Percentiles rank a stretch among this genome's conserved stretches.
phyloP scores from a whole-genome alignment of 768 basidiomycete genomes.

The Mrakia blollopis region DNA sequence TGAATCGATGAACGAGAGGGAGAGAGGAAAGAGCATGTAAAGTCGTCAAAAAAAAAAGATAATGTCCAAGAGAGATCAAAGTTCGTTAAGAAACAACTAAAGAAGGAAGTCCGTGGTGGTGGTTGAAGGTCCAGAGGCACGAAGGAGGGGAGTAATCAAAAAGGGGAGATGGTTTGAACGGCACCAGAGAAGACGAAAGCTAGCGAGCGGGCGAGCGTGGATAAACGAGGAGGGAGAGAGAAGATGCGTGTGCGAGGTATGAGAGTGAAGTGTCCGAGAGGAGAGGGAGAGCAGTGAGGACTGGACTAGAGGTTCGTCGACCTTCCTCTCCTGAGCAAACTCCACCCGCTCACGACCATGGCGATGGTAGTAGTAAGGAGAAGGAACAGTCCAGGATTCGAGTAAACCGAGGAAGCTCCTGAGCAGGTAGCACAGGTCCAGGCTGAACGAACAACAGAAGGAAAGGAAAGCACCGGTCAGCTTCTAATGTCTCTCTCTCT shows the following conservation, averaged over 20 bases:
- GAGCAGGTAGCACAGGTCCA: slow-evolving; percentile 33
- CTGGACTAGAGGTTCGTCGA: not conserved
- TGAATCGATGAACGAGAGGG: too few relatives aligned
- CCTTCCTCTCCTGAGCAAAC: slow-evolving; percentile 12
- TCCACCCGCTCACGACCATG: slow-evolving; percentile 26
- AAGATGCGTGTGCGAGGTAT: not conserved
- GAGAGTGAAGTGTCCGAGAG: not conserved
- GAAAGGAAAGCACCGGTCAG: not conserved
- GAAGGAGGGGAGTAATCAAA: too few relatives aligned
- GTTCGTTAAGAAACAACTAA: not conserved
- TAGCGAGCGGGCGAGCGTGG: too few relatives aligned
- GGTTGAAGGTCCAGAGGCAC: not conserved
- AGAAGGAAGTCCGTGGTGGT: not conserved
- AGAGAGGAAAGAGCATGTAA: too few relatives aligned
- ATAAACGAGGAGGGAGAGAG: too few relatives aligned
- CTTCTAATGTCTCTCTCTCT: too few relatives aligned
- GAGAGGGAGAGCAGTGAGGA: not conserved
- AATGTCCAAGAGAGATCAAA: not conserved
- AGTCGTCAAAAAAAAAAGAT: not conserved
- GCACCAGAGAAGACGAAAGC: too few relatives aligned
- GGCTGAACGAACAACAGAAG: not conserved
- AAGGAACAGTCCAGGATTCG: slow-evolving; percentile 8
- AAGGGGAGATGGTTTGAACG: too few relatives aligned
- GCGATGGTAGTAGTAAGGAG: slow-evolving; percentile 16
- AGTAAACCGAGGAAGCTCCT: slow-evolving; percentile 1